A percentile compares a stretch with the other conserved stretches of the same genome.
Evolutionary conservation across 2,329 filamentous ascomycete species (phyloP).

Genomic region (Phyllosticta capitalensis): DNA sequence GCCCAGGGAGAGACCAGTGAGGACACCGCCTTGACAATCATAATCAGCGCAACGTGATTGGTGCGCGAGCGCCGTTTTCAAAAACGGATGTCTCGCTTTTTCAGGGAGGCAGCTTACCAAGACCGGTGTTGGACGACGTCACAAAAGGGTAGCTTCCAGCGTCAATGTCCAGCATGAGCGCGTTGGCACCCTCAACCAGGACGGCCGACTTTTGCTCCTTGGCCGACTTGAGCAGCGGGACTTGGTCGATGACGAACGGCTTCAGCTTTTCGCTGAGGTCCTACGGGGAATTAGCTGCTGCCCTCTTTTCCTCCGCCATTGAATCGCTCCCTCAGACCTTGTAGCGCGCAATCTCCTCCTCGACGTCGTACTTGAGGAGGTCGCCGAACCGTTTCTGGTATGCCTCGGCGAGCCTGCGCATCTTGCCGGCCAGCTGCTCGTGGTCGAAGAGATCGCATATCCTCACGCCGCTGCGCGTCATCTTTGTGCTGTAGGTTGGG

Average conservation of each 20-base stretch:
- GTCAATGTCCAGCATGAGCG: constrained; percentile 57
- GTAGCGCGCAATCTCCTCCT: constrained; percentile 58
- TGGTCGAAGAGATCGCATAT: constrained; percentile 60
- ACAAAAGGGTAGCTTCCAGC: constrained; percentile 50
- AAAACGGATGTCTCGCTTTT: neutral
- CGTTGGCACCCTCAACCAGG: constrained; percentile 60
- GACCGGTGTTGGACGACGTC: constrained; percentile 42
- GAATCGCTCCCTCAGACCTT: constrained; percentile 31
- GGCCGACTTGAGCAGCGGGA: constrained; percentile 53
- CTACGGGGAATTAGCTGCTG: constrained; percentile 14
- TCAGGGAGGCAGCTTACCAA: constrained; percentile 2
- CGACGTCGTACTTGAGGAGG: constrained; percentile 55
- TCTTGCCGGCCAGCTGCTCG: constrained; percentile 54
- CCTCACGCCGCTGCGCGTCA: constrained; percentile 55
- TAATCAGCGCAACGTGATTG: constrained; percentile 11
- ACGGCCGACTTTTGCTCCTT: constrained; percentile 51
- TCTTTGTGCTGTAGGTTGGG: constrained; percentile 55
- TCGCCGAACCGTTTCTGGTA: constrained; percentile 62
- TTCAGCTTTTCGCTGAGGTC: constrained; percentile 48
- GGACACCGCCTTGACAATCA: constrained; percentile 51
- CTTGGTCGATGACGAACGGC: constrained; percentile 56
- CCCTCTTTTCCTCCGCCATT: neutral
- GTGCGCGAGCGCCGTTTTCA: neutral
- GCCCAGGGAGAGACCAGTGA: constrained; percentile 53
- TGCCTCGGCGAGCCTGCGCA: constrained; percentile 51